phyloP scores from a whole-genome alignment of 495 filamentous ascomycete genomes.

The Xylaria nigripes region DNA sequence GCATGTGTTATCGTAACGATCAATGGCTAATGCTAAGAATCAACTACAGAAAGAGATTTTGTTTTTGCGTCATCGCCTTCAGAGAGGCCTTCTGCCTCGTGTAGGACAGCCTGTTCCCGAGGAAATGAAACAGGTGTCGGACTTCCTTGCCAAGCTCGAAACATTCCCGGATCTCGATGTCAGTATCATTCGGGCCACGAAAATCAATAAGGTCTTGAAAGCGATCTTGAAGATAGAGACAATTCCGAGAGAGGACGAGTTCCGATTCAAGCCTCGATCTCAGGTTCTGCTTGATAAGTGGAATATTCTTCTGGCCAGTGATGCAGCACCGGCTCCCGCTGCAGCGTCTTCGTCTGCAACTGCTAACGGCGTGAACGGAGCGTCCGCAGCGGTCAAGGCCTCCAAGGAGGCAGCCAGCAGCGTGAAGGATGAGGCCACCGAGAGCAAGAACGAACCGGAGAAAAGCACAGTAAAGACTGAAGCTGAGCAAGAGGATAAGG shows the following conservation, averaged over 20 bases:
- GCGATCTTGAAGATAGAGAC: constrained; percentile 73
- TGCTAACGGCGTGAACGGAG: constrained; percentile 43
- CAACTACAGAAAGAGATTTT: constrained; percentile 55
- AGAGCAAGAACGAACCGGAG: constrained; percentile 30
- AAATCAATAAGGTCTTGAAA: constrained; percentile 92
- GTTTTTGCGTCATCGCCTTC: constrained; percentile 80
- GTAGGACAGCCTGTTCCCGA: constrained; percentile 74
- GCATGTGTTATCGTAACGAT: background rate
- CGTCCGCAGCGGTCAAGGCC: constrained; percentile 37
- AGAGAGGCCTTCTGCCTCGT: constrained; percentile 79
- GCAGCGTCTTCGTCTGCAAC: constrained; percentile 7
- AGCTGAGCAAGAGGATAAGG: constrained; percentile 22
- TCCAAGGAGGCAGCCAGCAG: constrained; percentile 49
- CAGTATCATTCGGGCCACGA: constrained; percentile 72
- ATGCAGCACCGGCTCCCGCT: constrained; percentile 26
- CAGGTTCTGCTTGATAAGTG: constrained; percentile 67
- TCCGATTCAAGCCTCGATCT: constrained; percentile 72
- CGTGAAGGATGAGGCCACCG: constrained; percentile 37
- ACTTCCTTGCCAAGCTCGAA: constrained; percentile 73
- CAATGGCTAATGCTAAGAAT: background rate
- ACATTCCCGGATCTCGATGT: constrained; percentile 70
- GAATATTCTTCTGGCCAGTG: constrained; percentile 67
- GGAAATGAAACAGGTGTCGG: constrained; percentile 81
- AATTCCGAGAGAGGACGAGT: constrained; percentile 80
- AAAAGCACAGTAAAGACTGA: constrained; percentile 36